Percentiles rank a stretch among this genome's conserved stretches.
phyloP scores from a whole-genome alignment of 2,329 filamentous ascomycete species.

The Phyllosticta ampelicida region DNA sequence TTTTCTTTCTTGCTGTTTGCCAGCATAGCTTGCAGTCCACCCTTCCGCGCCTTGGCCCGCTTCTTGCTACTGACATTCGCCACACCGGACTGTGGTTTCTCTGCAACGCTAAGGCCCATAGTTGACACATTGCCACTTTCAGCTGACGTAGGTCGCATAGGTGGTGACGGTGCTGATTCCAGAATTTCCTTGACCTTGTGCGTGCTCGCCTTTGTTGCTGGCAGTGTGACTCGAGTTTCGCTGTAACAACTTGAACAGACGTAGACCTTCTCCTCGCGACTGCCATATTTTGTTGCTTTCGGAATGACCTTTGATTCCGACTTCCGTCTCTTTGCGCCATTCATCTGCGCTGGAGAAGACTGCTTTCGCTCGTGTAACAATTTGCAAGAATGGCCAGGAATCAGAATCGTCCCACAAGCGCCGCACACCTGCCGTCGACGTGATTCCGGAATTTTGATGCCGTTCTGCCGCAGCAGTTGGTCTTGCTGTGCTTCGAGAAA shows the following conservation, averaged over 20 bases:
- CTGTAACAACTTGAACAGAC: conserved; percentile 23
- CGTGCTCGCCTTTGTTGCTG: conserved; percentile 16
- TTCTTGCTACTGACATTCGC: conserved; percentile 42
- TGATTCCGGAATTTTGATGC: conserved; percentile 17
- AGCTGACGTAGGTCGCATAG: not conserved
- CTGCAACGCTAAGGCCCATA: not conserved
- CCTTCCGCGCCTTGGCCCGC: conserved; percentile 44
- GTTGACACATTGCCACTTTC: not conserved
- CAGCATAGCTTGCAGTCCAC: conserved; percentile 44
- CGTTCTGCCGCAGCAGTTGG: conserved; percentile 17
- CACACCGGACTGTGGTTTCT: conserved; percentile 17
- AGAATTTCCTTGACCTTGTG: conserved; percentile 11
- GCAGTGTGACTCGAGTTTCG: conserved; percentile 17
- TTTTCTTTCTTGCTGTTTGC: conserved; percentile 29
- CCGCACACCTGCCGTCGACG: conserved; percentile 19
- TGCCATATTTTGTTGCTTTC: not conserved
- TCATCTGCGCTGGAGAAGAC: not conserved
- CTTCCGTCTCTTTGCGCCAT: not conserved
- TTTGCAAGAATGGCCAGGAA: conserved; percentile 27
- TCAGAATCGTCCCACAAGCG: conserved; percentile 27
- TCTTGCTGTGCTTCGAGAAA: conserved; percentile 21
- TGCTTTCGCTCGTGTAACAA: conserved; percentile 12
- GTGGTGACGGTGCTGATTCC: not conserved
- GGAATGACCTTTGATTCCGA: not conserved
- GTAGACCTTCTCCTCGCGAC: conserved; percentile 18